Base-by-base conservation (phyloP, 345 rosid genomes). In the Euphorbia tirucalli region DNA sequence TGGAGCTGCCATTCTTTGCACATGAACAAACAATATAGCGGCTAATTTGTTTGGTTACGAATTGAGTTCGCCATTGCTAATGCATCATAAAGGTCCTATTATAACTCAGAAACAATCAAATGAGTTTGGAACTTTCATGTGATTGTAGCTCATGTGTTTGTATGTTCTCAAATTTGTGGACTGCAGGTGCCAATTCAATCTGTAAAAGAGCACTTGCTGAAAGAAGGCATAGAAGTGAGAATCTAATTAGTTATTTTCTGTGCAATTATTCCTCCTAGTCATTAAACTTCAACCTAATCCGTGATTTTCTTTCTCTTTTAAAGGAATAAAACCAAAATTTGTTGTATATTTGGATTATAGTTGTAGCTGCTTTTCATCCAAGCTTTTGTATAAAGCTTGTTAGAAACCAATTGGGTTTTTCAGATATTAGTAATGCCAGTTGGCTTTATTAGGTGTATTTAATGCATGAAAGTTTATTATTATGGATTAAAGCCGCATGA, bases 111-210 rank as follows among this genome's bases (percentile, higher is more conserved):
- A 7, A 2, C 55, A 1, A 4, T 28, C 22, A 50, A 30, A 11
- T 11, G 64, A 6, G n/a, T 48, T 10, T 63, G 7, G 30, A 31
- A 10, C 16, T 19, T 48, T 35, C 8, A 25, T 30, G 52, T 71
- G 43, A 9, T 63, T 16, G n/a, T n/a, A n/a, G n/a, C n/a, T n/a
- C n/a, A n/a, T n/a, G n/a, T n/a, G n/a, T n/a, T n/a, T n/a, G n/a
- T n/a, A n/a, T 22, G 35, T 49, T 37, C 61, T 5, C 57, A 3
- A 6, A 56, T 68, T 68, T 22, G 46, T 71, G 74, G 59, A 41
- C 69, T 82, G 73, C 84, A 95, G 99, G 99, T 95, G 69, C 97
- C 96, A 1, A 80, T 95, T 78, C 87, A 76, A 24, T 43, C 81
- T 31, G 99, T 92, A 46, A 95, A 95, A 79, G 93, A 79, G 79